phyloP scores from a whole-genome alignment of 1,284 basidiomycete species.

The Schizopora paradoxa region DNA sequence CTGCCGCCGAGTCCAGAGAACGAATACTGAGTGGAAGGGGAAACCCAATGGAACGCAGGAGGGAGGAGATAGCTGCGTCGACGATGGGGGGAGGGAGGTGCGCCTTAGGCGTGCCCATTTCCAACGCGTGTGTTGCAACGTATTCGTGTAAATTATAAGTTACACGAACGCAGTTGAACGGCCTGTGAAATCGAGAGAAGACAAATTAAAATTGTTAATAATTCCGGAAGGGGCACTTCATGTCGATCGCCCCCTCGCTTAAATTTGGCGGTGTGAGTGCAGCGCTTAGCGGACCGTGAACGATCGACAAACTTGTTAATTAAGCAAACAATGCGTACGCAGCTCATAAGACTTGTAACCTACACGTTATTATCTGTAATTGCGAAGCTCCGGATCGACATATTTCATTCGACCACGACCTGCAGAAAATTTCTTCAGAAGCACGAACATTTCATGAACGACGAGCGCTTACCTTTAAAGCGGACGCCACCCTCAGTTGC shows the following conservation, averaged over 20 bases:
- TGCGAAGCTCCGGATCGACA: slow-evolving; percentile 49
- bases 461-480: slow-evolving; percentile 51
- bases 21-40: not conserved
- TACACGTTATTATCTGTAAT: too few species aligned
- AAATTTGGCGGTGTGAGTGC: too few species aligned
- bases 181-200: too few species aligned
- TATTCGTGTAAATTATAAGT: too few species aligned
- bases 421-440: slow-evolving; percentile 20
- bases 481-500: slow-evolving; percentile 36
- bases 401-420: slow-evolving; percentile 65
- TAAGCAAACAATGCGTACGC: too few species aligned
- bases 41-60: not conserved
- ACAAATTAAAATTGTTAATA: too few species aligned
- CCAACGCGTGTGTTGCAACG: not conserved
- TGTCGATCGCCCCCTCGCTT: too few species aligned
- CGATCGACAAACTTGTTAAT: too few species aligned
- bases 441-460: slow-evolving; percentile 10
- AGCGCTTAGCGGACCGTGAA: too few species aligned
- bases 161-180: too few species aligned
- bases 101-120: not conserved
- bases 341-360: too few species aligned
- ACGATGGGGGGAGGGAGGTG: not conserved
- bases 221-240: too few species aligned
- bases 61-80: not conserved
- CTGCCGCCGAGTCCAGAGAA: not conserved